Percentiles rank a stretch among this genome's conserved stretches.
Evolutionary conservation across 2,329 filamentous ascomycete species (phyloP).

Genomic region (Cyphellophora europaea): DNA sequence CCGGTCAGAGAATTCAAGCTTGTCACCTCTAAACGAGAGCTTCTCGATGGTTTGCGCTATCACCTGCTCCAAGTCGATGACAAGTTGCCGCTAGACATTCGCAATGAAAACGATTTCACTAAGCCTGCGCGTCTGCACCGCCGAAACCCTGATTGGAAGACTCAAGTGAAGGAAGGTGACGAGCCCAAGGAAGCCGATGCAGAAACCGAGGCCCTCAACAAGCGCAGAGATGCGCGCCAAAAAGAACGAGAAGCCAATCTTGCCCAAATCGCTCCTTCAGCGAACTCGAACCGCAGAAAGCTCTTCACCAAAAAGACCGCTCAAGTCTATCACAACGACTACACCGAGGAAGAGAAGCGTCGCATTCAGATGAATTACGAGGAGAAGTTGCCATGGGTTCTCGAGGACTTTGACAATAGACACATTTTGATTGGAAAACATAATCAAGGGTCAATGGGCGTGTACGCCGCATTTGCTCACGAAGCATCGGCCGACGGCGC

Average conservation of each 20-base stretch:
- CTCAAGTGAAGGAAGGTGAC: constrained; percentile 25
- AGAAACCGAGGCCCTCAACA: constrained; percentile 27
- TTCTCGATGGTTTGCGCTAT: constrained; percentile 71
- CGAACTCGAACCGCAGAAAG: constrained; percentile 57
- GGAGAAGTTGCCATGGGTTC: constrained; percentile 89
- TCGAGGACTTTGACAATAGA: constrained; percentile 93
- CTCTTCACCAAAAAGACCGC: constrained; percentile 69
- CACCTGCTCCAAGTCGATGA: constrained; percentile 77
- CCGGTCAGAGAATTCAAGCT: constrained; percentile 54
- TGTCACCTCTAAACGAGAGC: constrained; percentile 69
- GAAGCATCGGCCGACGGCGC: constrained; percentile 49
- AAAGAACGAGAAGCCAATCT: constrained; percentile 78
- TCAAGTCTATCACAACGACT: constrained; percentile 67
- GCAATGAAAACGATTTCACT: constrained; percentile 75
- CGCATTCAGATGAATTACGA: constrained; percentile 66
- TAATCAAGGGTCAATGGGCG: constrained; percentile 75
- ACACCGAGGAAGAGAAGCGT: constrained; percentile 62
- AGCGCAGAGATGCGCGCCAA: constrained; percentile 59
- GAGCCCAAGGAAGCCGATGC: constrained; percentile 50
- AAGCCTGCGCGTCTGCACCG: constrained; percentile 82
- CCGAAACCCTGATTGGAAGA: constrained; percentile 56
- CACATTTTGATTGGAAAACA: constrained; percentile 91
- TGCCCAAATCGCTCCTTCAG: constrained; percentile 83
- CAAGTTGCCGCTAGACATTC: constrained; percentile 52
- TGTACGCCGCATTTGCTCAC: constrained; percentile 68